Percentiles rank a stretch among this genome's conserved stretches.
Conservation (phyloP, 371 early-diverging fungal species). For the Rhizomucor pusillus region DNA sequence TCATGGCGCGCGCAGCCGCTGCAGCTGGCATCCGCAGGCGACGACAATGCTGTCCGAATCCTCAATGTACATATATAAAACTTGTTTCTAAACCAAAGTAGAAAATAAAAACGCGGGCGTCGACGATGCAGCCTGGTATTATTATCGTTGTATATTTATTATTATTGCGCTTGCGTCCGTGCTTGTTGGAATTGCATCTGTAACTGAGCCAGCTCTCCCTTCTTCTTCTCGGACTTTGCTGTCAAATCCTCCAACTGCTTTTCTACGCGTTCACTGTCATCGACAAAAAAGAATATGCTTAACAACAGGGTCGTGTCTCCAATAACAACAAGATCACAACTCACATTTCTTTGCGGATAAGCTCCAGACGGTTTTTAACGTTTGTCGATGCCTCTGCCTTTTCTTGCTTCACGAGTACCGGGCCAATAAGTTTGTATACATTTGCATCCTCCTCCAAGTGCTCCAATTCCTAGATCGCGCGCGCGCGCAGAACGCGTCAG, state of each 20-base stretch:
- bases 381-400: slow-evolving; percentile 80
- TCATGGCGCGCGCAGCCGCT: slow-evolving; percentile 55
- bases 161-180: background rate
- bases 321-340: background rate
- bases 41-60: slow-evolving; percentile 74
- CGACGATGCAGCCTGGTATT: too few species aligned
- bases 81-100: too few species aligned
- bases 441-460: slow-evolving; percentile 75
- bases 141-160: too few species aligned
- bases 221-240: slow-evolving; percentile 21
- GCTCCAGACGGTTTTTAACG: slow-evolving; percentile 92
- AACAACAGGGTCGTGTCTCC: background rate
- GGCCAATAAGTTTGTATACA: slow-evolving; percentile 94
- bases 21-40: slow-evolving; percentile 70
- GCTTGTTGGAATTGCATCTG: slow-evolving; percentile 23
- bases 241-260: slow-evolving; percentile 55
- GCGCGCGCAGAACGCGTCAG: background rate
- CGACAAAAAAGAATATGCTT: slow-evolving; percentile 2
- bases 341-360: slow-evolving; percentile 87
- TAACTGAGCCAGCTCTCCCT: slow-evolving; percentile 21
- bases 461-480: slow-evolving; percentile 74
- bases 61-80: slow-evolving; percentile 35
- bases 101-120: too few species aligned
- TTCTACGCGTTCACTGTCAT: slow-evolving; percentile 77
- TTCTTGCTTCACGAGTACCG: slow-evolving; percentile 94